Conservation (phyloP, 2,329 filamentous ascomycete species). For the Acephala macrosclerotiorum region DNA sequence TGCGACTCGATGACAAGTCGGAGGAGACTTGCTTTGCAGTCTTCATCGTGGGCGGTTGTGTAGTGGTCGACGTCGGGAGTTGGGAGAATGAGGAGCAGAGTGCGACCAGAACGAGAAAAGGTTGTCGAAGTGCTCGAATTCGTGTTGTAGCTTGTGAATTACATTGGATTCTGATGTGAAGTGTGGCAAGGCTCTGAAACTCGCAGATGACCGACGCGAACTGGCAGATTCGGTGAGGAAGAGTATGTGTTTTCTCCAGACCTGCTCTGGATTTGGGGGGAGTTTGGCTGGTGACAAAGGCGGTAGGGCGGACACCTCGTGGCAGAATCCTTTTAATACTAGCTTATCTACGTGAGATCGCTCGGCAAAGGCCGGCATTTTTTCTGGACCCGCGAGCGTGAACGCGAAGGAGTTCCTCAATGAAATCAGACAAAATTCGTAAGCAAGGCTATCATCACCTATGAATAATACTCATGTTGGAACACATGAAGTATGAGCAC, state of each 20-base stretch:
- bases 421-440: neutral
- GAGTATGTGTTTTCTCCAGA: too few species aligned
- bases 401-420: neutral
- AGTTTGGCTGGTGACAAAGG: too few species aligned
- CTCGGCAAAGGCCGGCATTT: neutral
- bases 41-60: constrained; percentile 43
- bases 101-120: neutral
- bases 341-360: neutral
- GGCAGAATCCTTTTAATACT: neutral
- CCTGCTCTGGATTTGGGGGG: too few species aligned
- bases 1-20: constrained; percentile 55
- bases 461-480: too few species aligned
- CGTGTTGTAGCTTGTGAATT: constrained; percentile 12
- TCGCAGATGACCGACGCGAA: neutral
- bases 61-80: constrained; percentile 13
- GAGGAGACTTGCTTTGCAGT: constrained; percentile 41
- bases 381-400: neutral
- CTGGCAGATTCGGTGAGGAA: neutral
- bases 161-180: constrained; percentile 14
- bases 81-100: neutral
- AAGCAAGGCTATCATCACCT: too few species aligned
- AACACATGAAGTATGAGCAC: too few species aligned
- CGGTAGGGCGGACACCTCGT: too few species aligned
- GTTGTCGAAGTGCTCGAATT: neutral
- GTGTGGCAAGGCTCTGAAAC: neutral